Percentiles rank a stretch among this genome's conserved stretches.
Evolutionary conservation across 75 land plant species (phyloP).

Genomic region (Cunninghamia lanceolata): DNA sequence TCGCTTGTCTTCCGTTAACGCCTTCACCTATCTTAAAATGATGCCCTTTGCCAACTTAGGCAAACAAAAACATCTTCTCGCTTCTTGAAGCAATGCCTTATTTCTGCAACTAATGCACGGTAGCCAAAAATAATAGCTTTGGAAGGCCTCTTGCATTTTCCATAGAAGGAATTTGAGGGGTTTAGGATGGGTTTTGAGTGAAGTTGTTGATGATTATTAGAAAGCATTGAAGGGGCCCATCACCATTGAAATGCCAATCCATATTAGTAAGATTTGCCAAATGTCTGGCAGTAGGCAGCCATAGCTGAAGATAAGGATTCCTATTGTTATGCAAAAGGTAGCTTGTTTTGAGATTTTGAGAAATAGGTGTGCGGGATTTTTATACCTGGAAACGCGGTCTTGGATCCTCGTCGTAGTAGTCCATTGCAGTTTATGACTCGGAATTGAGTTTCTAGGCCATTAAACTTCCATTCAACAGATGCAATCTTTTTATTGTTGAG

Average conservation of each 20-base stretch:
- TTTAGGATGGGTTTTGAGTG: too few relatives aligned
- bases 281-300: background rate
- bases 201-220: too few relatives aligned
- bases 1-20: too few relatives aligned
- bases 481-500: background rate
- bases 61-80: too few relatives aligned
- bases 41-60: too few relatives aligned
- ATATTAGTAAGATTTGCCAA: conserved; percentile 36
- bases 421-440: conserved; percentile 3
- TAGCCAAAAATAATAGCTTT: too few relatives aligned
- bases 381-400: conserved; percentile 4
- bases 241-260: conserved; percentile 71
- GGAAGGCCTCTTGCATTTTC: too few relatives aligned
- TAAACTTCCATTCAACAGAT: background rate
- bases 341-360: background rate
- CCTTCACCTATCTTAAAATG: too few relatives aligned
- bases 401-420: conserved; percentile 3
- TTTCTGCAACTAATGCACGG: too few relatives aligned
- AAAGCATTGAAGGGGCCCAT: conserved; percentile 95
- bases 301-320: background rate
- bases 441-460: background rate
- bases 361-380: background rate
- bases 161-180: too few relatives aligned
- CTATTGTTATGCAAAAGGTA: background rate
- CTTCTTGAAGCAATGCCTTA: too few relatives aligned